A percentile compares a stretch with the other conserved stretches of the same genome.
phyloP scores from a whole-genome alignment of 2,329 filamentous ascomycete species.

The Trichoderma citrinoviride region DNA sequence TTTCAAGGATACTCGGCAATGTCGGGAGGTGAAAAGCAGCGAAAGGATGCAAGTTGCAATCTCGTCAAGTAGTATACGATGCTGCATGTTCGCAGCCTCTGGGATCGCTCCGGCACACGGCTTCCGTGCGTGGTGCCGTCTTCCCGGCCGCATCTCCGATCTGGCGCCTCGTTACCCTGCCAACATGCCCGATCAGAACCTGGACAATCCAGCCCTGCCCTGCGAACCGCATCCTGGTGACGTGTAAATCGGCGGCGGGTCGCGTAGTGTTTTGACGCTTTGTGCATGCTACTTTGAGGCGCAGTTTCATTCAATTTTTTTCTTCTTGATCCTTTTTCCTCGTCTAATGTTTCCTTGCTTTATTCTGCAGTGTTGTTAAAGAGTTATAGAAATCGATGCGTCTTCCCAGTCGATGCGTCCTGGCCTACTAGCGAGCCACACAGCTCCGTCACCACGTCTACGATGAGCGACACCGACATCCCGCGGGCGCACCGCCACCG shows the following conservation, averaged over 20 bases:
- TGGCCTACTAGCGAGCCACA: conserved; percentile 27
- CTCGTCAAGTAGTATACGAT: background rate
- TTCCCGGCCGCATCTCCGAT: conserved; percentile 5
- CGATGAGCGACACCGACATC: conserved; percentile 38
- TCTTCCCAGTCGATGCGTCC: background rate
- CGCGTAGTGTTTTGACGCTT: conserved; percentile 6
- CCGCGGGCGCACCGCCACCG: conserved; percentile 34
- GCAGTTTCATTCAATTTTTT: background rate
- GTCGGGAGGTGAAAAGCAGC: too few relatives aligned
- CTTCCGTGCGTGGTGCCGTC: conserved; percentile 13
- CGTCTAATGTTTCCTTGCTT: background rate
- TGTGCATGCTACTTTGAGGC: background rate
- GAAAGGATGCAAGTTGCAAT: background rate
- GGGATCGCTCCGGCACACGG: background rate
- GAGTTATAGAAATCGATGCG: background rate
- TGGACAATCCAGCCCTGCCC: conserved; percentile 1
- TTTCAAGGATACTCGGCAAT: too few relatives aligned
- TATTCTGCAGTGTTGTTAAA: background rate
- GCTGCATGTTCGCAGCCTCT: too few relatives aligned
- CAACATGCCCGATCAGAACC: conserved; percentile 7
- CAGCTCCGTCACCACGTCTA: conserved; percentile 25
- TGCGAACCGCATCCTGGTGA: conserved; percentile 12
- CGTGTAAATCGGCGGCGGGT: conserved; percentile 16
- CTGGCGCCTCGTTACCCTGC: conserved; percentile 6
- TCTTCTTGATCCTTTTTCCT: background rate